phyloP scores from a whole-genome alignment of 208 protist species.

The Porcisia hertigi region DNA sequence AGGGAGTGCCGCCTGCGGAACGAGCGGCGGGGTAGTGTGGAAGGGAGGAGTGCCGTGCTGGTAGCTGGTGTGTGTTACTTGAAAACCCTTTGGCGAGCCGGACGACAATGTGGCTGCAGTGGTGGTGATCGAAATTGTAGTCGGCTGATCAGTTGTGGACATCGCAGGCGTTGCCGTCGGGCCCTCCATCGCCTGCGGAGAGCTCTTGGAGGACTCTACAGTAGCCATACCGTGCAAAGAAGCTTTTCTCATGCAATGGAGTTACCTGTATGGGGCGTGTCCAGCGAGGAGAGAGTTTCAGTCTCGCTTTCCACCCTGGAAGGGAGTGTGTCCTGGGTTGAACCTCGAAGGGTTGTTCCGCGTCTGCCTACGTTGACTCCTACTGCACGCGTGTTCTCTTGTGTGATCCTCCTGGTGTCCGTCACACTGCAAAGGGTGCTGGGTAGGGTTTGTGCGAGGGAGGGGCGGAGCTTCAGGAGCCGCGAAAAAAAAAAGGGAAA shows the following conservation, averaged over 20 bases:
- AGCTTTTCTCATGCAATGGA: neutral
- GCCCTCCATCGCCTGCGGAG: neutral
- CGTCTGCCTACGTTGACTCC: neutral
- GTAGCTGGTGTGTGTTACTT: constrained; percentile 40
- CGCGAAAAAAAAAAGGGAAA: neutral
- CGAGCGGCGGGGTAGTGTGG: constrained; percentile 5
- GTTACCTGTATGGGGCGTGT: no score
- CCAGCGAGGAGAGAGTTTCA: neutral
- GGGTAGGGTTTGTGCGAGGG: neutral
- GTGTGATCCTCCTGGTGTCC: neutral
- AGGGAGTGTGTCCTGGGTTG: neutral
- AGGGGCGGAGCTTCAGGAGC: neutral
- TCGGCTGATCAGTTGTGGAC: neutral
- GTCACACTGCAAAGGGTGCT: no score
- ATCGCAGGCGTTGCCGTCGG: neutral
- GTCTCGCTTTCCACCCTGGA: neutral
- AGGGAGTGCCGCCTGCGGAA: constrained; percentile 17
- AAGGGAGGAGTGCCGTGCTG: constrained; percentile 21
- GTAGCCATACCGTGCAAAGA: constrained; percentile 3
- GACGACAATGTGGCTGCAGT: neutral
- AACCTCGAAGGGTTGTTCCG: neutral
- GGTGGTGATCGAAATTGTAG: neutral
- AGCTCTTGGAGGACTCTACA: neutral
- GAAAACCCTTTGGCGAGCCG: constrained; percentile 20
- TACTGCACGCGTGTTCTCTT: neutral